phyloP scores from a whole-genome alignment of 352 stramenopile genomes.

The Plasmopara muralis region DNA sequence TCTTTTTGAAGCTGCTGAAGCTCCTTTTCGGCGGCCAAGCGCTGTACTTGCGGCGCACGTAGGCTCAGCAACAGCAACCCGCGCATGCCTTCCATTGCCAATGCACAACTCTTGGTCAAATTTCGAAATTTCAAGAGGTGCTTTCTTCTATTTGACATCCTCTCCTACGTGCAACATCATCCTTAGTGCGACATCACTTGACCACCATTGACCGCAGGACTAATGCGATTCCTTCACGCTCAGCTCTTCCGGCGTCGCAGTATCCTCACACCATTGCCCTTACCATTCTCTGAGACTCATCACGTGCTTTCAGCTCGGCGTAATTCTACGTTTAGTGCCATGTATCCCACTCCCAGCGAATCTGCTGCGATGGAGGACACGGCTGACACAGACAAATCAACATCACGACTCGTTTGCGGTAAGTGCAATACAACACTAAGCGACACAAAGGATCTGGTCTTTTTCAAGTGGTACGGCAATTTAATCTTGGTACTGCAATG shows the following conservation, averaged over 20 bases:
- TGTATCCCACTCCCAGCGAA: conserved; percentile 52
- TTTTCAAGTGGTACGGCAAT: conserved; percentile 57
- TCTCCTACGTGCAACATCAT: conserved; percentile 19
- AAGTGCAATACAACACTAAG: conserved; percentile 62
- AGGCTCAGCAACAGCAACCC: conserved; percentile 50
- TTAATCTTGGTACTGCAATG: too few relatives aligned
- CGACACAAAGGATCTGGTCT: conserved; percentile 58
- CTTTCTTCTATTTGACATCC: conserved; percentile 4
- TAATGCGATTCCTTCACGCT: conserved; percentile 14
- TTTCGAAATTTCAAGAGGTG: neutral
- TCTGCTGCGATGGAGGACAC: conserved; percentile 29
- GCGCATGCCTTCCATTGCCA: conserved; percentile 21
- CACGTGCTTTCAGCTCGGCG: conserved; percentile 9
- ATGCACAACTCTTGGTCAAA: too few relatives aligned
- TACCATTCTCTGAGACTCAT: conserved; percentile 1
- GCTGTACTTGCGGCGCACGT: conserved; percentile 28
- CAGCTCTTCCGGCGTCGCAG: conserved; percentile 10
- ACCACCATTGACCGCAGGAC: conserved; percentile 1
- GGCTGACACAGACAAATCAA: conserved; percentile 24
- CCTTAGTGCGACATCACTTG: conserved; percentile 10
- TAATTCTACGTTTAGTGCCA: conserved; percentile 41
- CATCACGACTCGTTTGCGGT: conserved; percentile 52
- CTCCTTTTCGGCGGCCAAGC: conserved; percentile 43
- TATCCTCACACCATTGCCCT: conserved; percentile 9
- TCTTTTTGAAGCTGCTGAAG: conserved; percentile 44